phyloP scores from a whole-genome alignment of 768 basidiomycete genomes.

The Trametes cinnabarina region DNA sequence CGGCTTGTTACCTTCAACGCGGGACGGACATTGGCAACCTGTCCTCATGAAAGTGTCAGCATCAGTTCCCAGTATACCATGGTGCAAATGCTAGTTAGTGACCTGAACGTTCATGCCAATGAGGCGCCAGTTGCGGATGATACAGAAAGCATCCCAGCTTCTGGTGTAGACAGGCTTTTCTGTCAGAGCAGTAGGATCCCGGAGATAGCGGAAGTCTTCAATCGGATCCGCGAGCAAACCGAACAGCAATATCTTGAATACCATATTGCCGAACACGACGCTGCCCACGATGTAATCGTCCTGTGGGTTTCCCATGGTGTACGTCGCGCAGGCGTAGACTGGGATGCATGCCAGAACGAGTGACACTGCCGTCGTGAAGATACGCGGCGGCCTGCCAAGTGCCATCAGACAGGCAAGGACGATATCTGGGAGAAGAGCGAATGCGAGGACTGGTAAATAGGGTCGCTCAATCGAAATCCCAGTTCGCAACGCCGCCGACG shows the following conservation, averaged over 20 bases:
- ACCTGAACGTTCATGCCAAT: slow-evolving; percentile 23
- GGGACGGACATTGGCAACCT: too few relatives aligned
- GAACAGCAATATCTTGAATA: not conserved
- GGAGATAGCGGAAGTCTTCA: not conserved
- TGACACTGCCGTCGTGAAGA: not conserved
- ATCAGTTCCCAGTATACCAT: too few relatives aligned
- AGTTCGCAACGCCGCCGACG: too few relatives aligned
- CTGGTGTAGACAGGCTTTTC: slow-evolving; percentile 1
- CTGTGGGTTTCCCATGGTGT: not conserved
- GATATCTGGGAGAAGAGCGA: not conserved
- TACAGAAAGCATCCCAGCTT: slow-evolving; percentile 2
- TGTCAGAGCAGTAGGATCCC: not conserved
- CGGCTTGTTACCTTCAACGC: too few relatives aligned
- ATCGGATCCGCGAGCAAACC: not conserved
- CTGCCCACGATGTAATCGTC: not conserved
- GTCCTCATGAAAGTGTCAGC: too few relatives aligned
- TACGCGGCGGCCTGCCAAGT: not conserved
- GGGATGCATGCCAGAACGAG: not conserved
- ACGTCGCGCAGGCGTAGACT: not conserved
- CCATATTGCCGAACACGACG: not conserved
- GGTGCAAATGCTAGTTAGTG: not conserved
- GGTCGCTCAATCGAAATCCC: not conserved
- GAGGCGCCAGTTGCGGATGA: slow-evolving; percentile 9
- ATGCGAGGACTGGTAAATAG: not conserved
- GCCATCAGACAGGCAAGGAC: not conserved